Evolutionary conservation across 2,329 filamentous ascomycete genomes (phyloP).

Genomic region (Arachnopeziza araneosa): DNA sequence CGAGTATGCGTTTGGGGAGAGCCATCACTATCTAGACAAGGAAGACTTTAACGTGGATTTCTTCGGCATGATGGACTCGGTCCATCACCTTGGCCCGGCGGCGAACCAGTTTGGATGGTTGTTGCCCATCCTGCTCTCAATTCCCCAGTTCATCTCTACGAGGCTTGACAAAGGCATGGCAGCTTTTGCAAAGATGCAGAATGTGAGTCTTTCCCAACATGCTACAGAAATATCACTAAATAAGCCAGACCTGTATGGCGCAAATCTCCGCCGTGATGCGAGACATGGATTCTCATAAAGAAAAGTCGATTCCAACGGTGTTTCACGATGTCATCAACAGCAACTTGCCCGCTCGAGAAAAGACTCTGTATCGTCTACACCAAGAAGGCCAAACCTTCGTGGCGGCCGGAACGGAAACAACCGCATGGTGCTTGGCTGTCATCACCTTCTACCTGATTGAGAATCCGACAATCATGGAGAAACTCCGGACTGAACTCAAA

Average conservation of each 20-base stretch:
- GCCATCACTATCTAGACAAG: conserved; percentile 18
- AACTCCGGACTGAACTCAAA: conserved; percentile 13
- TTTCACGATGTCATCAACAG: conserved; percentile 8
- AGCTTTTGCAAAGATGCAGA: conserved; percentile 2
- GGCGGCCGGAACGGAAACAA: conserved; percentile 9
- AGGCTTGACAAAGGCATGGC: conserved; percentile 1
- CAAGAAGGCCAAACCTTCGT: conserved; percentile 8
- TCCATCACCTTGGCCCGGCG: neutral
- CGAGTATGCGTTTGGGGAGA: conserved; percentile 26
- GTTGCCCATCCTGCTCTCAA: neutral
- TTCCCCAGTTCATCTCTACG: conserved; percentile 1
- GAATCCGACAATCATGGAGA: conserved; percentile 13
- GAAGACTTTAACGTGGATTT: conserved; percentile 16
- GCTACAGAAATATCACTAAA: neutral
- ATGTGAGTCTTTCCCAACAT: neutral
- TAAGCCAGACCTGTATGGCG: neutral
- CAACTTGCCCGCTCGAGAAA: conserved; percentile 5
- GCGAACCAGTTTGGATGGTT: conserved; percentile 3
- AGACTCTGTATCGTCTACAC: neutral
- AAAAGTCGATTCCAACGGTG: conserved; percentile 23
- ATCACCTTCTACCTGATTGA: conserved; percentile 10
- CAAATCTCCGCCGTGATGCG: conserved; percentile 16
- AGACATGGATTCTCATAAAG: conserved; percentile 28
- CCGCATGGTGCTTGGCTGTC: neutral
- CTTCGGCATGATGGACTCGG: neutral